These are phyloP conservation scores for Beta corolliflora DNA, from an alignment of 179 eudicot species.

Conservation along the genomic window DNA sequence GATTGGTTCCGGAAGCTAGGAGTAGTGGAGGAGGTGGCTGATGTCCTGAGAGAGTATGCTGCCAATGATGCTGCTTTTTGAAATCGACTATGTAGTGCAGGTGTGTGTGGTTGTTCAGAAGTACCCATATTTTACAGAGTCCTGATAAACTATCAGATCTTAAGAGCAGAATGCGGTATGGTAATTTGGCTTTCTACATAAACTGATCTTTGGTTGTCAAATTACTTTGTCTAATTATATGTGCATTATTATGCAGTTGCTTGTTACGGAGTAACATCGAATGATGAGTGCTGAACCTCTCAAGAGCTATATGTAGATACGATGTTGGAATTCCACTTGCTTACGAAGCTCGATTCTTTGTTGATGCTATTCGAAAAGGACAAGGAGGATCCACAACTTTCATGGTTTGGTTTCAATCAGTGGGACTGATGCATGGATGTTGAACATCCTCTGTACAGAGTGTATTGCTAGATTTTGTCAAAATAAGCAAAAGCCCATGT, in stretches of 20 bases:
- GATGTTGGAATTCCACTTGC: background rate
- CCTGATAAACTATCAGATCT: background rate
- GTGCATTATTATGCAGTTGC: constrained; percentile 10
- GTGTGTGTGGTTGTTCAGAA: constrained; percentile 2
- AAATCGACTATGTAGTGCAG: background rate
- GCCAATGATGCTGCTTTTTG: constrained; percentile 28
- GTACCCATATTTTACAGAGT: background rate
- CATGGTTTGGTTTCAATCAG: background rate
- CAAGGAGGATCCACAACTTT: background rate
- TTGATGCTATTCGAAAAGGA: background rate
- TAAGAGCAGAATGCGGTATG: background rate
- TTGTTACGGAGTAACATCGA: background rate
- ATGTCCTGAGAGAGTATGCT: constrained; percentile 60
- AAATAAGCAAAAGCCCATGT: too few relatives aligned
- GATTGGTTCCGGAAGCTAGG: constrained; percentile 79
- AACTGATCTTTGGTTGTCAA: background rate
- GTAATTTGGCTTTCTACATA: constrained; percentile 9
- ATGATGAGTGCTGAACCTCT: background rate
- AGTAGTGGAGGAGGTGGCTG: constrained; percentile 78
- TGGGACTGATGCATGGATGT: background rate
- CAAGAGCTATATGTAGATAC: background rate
- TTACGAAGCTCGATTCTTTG: background rate
- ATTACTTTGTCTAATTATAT: background rate
- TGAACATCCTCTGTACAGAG: background rate
- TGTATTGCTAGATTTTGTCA: background rate